These are phyloP conservation scores for Gossypium gossypioides DNA, from an alignment of 441 rosid species.

Conservation along the genomic window DNA sequence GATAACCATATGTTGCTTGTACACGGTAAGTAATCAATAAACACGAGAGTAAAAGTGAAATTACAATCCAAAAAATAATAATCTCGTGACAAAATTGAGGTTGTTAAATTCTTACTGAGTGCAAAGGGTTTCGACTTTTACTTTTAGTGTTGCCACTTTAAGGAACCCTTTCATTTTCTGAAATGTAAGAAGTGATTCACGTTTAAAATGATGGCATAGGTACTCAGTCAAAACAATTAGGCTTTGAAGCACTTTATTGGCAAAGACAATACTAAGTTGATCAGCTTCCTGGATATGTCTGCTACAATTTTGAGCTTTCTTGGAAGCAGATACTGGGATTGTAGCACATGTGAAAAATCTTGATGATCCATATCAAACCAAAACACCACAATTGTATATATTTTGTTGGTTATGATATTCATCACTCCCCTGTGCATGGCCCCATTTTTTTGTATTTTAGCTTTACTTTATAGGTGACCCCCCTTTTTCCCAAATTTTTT, in stretches of 20 bases:
- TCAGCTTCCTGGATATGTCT: background rate
- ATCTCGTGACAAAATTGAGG: background rate
- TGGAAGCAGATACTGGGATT: background rate
- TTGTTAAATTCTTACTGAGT: background rate
- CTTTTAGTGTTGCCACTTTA: too few relatives aligned
- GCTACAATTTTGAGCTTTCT: background rate
- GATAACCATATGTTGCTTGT: too few relatives aligned
- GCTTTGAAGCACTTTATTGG: background rate
- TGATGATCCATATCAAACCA: background rate
- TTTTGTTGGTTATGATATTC: background rate
- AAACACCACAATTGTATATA: background rate
- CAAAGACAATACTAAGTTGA: background rate
- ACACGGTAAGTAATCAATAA: background rate
- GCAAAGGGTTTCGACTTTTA: background rate
- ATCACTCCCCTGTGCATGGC: background rate
- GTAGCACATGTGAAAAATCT: background rate
- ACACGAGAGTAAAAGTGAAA: background rate
- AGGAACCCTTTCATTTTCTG: too few relatives aligned
- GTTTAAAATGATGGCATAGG: background rate
- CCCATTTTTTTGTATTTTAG: background rate
- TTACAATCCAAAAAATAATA: background rate
- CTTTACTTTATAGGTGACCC: background rate
- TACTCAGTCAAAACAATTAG: background rate
- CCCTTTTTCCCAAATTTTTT: background rate
- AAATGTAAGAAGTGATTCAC: background rate